Base-by-base conservation (phyloP, 2,329 filamentous ascomycete species). In the Ilyonectria robusta region DNA sequence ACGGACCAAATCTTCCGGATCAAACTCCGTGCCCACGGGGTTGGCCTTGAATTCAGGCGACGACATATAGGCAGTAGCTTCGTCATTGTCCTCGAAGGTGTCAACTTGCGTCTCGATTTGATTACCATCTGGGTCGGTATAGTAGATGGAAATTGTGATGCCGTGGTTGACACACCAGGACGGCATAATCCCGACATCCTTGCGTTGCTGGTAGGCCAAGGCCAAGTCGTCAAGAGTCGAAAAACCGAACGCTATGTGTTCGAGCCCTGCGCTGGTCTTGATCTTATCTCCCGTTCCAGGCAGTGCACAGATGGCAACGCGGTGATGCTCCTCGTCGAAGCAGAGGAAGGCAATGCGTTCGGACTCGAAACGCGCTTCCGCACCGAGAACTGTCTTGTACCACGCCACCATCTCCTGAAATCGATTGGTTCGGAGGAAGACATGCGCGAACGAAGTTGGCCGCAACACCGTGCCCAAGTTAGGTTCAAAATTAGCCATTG, bases 161-260 rank as follows among this genome's bases (percentile, higher is more conserved):
- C 59, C 67, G n/a, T 69, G 67, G 40, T 66, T 69, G 17, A 69
- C 56, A n/a, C 23, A 57, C 67, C 63, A 66, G 19, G 53, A 19
- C 4, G 67, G 63, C 23, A 40, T 29, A 26, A 68, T 62, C 13
- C 58, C 47, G 4, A 37, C 19, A 10, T 23, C 35, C 35, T 60
- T 60, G 17, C 51, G 50, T 13, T 60, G 47, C 35, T 53, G 46
- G 23, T 60, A 60, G 33, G 33, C 37, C 13, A 48, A 53, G 35
- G 47, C 47, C 3, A 60, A 19, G 19, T 53, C 58, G 23, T 47
- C 21, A 17, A 60, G 37, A 23, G 15, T 44, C 15, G 19, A 10
- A 15, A 60, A 40, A 3, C 33, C 42, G 17, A 60, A 53, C 21
- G 47, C 58, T 10, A 60, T 60, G 33, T 60, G 58, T 2, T 53